These are phyloP conservation scores for Fusarium odoratissimum DNA, from an alignment of 2,329 filamentous ascomycete genomes.

Conservation along the genomic window DNA sequence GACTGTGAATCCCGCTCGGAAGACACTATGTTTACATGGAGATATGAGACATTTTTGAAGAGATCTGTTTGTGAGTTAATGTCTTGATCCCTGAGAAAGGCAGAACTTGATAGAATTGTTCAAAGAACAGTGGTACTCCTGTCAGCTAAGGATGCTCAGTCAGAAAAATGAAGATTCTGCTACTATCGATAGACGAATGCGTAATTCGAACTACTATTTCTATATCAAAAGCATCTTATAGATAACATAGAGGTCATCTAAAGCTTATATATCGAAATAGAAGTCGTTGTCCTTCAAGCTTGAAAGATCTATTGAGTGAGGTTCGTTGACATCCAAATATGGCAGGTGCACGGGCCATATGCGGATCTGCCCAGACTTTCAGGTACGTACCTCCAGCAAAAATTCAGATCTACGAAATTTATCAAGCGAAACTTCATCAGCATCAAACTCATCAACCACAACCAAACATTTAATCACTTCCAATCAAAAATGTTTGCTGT, in stretches of 20 bases:
- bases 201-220: rapidly evolving
- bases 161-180: background rate
- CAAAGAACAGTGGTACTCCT: background rate
- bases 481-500: conserved; percentile 82
- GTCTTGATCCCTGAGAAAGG: background rate
- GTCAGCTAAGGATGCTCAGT: background rate
- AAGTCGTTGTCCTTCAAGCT: background rate
- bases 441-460: conserved; percentile 22
- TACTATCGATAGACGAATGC: rapidly evolving
- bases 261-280: background rate
- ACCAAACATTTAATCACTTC: background rate
- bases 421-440: conserved; percentile 13
- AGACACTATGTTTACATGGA: background rate
- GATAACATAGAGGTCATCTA: too few relatives aligned
- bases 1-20: conserved; percentile 5
- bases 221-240: rapidly evolving
- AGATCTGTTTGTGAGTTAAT: background rate
- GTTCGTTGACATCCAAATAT: conserved; percentile 1
- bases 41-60: background rate
- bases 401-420: conserved; percentile 30
- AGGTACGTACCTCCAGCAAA: conserved; percentile 29
- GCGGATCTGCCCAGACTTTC: conserved; percentile 1
- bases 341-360: conserved; percentile 14
- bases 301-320: background rate
- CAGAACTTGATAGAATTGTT: background rate